Conservation (phyloP, 495 filamentous ascomycete genomes). For the Haplographium delicatum region DNA sequence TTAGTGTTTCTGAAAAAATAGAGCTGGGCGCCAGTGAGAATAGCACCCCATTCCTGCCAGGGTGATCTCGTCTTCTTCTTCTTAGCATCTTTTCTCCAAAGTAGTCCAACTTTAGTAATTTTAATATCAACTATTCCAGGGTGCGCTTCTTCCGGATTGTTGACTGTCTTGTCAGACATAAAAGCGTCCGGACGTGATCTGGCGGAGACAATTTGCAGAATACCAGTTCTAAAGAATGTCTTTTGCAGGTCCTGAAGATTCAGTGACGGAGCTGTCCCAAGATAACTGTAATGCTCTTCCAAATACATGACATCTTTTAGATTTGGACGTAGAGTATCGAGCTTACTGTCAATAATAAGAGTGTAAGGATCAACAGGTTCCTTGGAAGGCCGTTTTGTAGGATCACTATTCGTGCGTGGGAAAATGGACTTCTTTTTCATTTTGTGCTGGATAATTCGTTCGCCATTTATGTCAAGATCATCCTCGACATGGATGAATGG, state of each 20-base stretch:
- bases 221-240: slow-evolving; percentile 82
- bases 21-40: slow-evolving; percentile 89
- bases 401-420: slow-evolving; percentile 60
- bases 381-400: slow-evolving; percentile 57
- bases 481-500: slow-evolving; percentile 97
- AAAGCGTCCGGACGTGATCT: slow-evolving; percentile 93
- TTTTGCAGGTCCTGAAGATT: slow-evolving; percentile 75
- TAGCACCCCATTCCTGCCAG: slow-evolving; percentile 98
- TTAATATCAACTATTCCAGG: slow-evolving; percentile 96
- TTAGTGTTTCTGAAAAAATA: slow-evolving; percentile 91
- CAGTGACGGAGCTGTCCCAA: slow-evolving; percentile 65
- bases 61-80: slow-evolving; percentile 92
- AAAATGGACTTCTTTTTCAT: slow-evolving; percentile 65
- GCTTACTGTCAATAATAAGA: slow-evolving; percentile 80
- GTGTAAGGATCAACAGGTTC: slow-evolving; percentile 95
- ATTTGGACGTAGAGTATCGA: slow-evolving; percentile 75
- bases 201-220: slow-evolving; percentile 89
- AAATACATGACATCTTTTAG: slow-evolving; percentile 88
- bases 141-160: slow-evolving; percentile 80
- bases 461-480: slow-evolving; percentile 73
- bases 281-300: slow-evolving; percentile 87
- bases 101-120: slow-evolving; percentile 88
- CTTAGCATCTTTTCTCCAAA: slow-evolving; percentile 94
- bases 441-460: slow-evolving; percentile 65
- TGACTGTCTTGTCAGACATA: slow-evolving; percentile 75